Base-by-base conservation (phyloP, 2,329 filamentous ascomycete genomes). In the Dissoconium aciculare region DNA sequence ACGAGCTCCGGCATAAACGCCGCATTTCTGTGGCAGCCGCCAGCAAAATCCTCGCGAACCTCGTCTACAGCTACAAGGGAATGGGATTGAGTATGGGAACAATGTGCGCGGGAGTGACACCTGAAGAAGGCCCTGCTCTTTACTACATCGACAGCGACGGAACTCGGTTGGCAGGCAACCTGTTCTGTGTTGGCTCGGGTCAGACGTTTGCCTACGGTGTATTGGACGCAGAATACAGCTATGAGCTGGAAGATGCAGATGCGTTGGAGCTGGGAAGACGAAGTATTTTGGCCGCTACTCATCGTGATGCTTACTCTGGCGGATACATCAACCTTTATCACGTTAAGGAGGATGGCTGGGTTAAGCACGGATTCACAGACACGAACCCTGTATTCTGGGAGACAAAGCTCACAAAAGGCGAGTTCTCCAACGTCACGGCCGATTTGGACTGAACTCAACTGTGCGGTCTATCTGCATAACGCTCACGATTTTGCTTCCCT, bases 101-200 rank as follows among this genome's bases (percentile, higher is more conserved):
- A 52, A 98, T 98, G 89, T 93, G 89, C 60, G 87, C 89, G 19
- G 89, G 89, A 52, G 89, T 98, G 44, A 89, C 89, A 42, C 78
- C 82, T 45, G 78, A 87, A 61, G 87, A 95, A 67, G 89, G 89
- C 8, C 89, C 89, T 15, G 89, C 89, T 24, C 78, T 98, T 38
- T 98, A 98, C 72, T 98, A 98, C 64, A 91, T 98, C 60, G 89
- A 98, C 65, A 85, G 78, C 42, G 89, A 98, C 62, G 89, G 89
- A 54, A 95, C 89, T 13, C 72, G 89, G 32, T 70, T 98, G 36
- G 64, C 82, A 12, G 89, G 89, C 28, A 94, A 98, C 66, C 68
- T 98, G 39, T 98, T 98, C 69, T 98, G 89, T 58, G 89, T 98
- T 39, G 89, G 89, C 30, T 93, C 83, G 30, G 89, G 89, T 54